Evolutionary conservation across 148 eudicot genomes (phyloP).

Genomic region (Dianthus caryophyllus): DNA sequence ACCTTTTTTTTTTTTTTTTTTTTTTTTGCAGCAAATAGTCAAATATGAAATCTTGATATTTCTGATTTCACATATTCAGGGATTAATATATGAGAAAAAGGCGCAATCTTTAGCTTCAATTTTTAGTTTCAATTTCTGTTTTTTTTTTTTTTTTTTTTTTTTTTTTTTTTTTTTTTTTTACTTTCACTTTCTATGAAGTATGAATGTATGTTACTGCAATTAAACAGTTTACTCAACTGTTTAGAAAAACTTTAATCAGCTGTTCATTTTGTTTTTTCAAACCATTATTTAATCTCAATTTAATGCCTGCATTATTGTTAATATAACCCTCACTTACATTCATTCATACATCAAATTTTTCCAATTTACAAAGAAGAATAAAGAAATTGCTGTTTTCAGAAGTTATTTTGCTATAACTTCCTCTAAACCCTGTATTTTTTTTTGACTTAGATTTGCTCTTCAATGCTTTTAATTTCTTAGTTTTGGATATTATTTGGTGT

Average conservation of each 20-base stretch:
- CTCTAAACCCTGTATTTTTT: slow-evolving; percentile 8
- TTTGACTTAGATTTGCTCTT: slow-evolving; percentile 9
- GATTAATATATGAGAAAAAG: slow-evolving; percentile 17
- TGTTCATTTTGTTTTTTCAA: too few relatives aligned
- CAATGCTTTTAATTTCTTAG: slow-evolving; percentile 1
- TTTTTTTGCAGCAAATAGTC: slow-evolving; percentile 8
- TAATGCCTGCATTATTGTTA: slow-evolving; percentile 11
- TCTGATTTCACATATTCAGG: not conserved
- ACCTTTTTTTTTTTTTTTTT: not conserved
- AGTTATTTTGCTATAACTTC: not conserved
- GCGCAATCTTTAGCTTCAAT: slow-evolving; percentile 14
- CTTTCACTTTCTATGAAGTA: too few relatives aligned
- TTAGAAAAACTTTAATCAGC: not conserved
- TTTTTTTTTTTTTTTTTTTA: slow-evolving; percentile 9
- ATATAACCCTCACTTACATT: slow-evolving; percentile 7
- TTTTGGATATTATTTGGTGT: slow-evolving; percentile 2
- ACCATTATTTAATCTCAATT: not conserved
- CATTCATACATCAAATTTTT: not conserved
- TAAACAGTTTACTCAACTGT: not conserved
- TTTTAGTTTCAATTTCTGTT: slow-evolving; percentile 16
- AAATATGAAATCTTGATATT: not conserved
- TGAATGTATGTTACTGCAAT: not conserved
- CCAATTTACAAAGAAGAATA: not conserved
- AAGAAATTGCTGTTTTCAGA: slow-evolving; percentile 4
- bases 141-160: slow-evolving; percentile 9